Evolutionary conservation across 345 rosid species (phyloP).

Genomic region (Populus davidiana): DNA sequence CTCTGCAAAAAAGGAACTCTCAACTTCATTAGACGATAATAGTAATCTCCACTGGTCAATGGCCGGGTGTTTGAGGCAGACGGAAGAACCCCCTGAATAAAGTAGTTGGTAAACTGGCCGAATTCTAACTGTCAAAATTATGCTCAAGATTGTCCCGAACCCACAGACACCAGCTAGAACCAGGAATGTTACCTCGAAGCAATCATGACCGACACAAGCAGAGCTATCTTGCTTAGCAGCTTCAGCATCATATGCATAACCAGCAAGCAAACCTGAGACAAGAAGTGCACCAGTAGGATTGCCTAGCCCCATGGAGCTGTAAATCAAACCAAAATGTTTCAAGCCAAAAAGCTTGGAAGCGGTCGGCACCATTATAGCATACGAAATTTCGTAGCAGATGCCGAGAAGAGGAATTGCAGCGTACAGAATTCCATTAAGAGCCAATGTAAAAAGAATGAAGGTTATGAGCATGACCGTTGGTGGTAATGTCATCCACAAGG

Average conservation of each 20-base stretch:
- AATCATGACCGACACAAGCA: constrained; percentile 71
- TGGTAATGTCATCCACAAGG: constrained; percentile 69
- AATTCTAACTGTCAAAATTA: constrained; percentile 64
- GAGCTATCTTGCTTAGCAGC: constrained; percentile 73
- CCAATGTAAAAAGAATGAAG: constrained; percentile 59
- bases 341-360: constrained; percentile 90
- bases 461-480: constrained; percentile 55
- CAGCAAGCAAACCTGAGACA: constrained; percentile 81
- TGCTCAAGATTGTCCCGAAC: constrained; percentile 58
- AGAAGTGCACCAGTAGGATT: constrained; percentile 88
- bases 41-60: constrained; percentile 19
- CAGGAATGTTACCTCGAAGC: constrained; percentile 78
- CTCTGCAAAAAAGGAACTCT: neutral
- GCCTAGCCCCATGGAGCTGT: constrained; percentile 70
- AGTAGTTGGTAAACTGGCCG: constrained; percentile 91
- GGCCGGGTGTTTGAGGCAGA: constrained; percentile 42
- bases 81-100: constrained; percentile 74
- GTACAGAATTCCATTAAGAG: constrained; percentile 48
- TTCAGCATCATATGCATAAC: constrained; percentile 73
- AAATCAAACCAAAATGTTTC: constrained; percentile 78
- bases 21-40: neutral
- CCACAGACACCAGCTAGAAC: constrained; percentile 72
- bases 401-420: constrained; percentile 67
- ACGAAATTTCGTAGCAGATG: constrained; percentile 70
- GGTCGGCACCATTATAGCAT: constrained; percentile 63